Evolutionary conservation across 2,329 filamentous ascomycete species (phyloP).

Genomic region (Scortechinia acanthostroma): DNA sequence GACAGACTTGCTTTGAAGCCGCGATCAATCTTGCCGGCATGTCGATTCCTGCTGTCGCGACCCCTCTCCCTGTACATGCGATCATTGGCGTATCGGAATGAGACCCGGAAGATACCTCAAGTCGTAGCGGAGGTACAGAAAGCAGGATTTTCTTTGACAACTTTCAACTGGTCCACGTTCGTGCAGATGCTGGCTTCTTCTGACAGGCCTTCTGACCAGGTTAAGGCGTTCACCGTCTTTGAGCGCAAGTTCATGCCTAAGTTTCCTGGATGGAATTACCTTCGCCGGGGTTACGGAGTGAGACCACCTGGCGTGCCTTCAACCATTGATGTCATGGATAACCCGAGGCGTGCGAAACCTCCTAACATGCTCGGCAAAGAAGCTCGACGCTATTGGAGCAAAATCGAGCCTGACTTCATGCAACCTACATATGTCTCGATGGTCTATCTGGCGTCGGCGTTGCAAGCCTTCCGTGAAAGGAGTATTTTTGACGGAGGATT

Average conservation of each 20-base stretch:
- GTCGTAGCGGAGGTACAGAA: background rate
- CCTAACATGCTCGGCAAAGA: conserved; percentile 14
- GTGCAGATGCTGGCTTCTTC: background rate
- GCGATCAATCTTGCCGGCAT: background rate
- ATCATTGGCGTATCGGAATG: background rate
- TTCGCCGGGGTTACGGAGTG: background rate
- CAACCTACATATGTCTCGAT: conserved; percentile 32
- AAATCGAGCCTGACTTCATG: conserved; percentile 25
- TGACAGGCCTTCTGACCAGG: background rate
- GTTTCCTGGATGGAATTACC: background rate
- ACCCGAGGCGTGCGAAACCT: background rate
- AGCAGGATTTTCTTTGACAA: background rate
- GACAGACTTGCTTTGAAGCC: background rate
- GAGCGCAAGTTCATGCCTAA: conserved; percentile 1
- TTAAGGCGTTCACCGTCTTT: background rate
- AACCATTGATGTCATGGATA: background rate
- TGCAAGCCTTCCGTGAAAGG: conserved; percentile 21
- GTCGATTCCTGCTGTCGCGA: background rate
- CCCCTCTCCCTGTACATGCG: background rate
- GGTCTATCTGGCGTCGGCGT: conserved; percentile 27
- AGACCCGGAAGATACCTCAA: background rate
- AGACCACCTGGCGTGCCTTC: background rate
- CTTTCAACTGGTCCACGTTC: background rate
- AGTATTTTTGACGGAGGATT: conserved; percentile 20
- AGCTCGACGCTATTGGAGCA: conserved; percentile 19